Evolutionary conservation across 1,284 basidiomycete genomes (phyloP).

Genomic region (Takashimella koratensis): DNA sequence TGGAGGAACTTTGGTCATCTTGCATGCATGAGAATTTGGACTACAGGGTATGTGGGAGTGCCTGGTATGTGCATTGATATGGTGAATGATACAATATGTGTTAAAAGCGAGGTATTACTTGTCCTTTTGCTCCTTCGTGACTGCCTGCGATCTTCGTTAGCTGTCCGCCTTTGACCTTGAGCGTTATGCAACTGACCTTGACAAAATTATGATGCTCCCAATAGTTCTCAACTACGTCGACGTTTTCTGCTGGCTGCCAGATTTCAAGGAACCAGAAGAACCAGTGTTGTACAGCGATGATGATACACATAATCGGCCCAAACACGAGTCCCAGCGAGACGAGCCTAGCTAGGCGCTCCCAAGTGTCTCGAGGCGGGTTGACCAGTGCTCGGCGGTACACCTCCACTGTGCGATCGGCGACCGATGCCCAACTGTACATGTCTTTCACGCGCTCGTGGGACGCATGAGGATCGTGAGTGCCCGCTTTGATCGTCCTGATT

Average conservation of each 20-base stretch:
- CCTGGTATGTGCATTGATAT: too few relatives aligned
- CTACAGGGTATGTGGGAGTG: too few relatives aligned
- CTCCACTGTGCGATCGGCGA: conserved; percentile 72
- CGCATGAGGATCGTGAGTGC: conserved; percentile 69
- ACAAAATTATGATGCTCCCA: conserved; percentile 24
- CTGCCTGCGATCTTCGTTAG: neutral
- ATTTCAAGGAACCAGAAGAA: conserved; percentile 46
- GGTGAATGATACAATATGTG: too few relatives aligned
- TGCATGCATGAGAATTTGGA: too few relatives aligned
- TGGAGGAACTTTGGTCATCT: too few relatives aligned
- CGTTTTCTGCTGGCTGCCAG: conserved; percentile 35
- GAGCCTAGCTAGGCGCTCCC: conserved; percentile 61
- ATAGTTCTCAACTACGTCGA: conserved; percentile 37
- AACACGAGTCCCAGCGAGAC: conserved; percentile 48
- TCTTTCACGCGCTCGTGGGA: conserved; percentile 72
- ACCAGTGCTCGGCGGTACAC: conserved; percentile 73
- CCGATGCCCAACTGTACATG: conserved; percentile 87
- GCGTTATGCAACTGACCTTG: conserved; percentile 9
- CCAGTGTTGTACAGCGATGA: conserved; percentile 50
- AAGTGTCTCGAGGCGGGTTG: conserved; percentile 60
- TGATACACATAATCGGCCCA: conserved; percentile 51
- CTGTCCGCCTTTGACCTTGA: too few relatives aligned
- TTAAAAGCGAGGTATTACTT: neutral
- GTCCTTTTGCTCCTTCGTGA: neutral
- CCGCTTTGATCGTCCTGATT: conserved; percentile 64